Base-by-base conservation (phyloP, 1,284 basidiomycete species). In the Somion occarium region DNA sequence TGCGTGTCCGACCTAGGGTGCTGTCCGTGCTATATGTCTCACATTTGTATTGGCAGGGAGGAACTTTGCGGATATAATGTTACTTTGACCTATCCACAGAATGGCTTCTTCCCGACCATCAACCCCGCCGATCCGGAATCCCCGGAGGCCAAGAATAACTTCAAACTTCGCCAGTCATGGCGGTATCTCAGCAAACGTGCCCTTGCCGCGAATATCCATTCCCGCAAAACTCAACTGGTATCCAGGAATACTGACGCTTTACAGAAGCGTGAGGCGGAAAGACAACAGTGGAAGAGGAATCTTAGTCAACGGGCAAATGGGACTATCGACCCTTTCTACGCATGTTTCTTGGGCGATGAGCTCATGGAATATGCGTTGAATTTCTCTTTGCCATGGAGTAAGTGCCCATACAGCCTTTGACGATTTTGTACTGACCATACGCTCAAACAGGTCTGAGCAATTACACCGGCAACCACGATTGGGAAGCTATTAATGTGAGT, bases 41-140 rank as follows among this genome's bases (percentile, higher is more conserved):
- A 7, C 30, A 34, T 34, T 34, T 34, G 30, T 34, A 7, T 34
- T 34, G 30, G 44, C 38, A 59, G 59, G 39, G 18, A 12, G n/a
- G 49, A 55, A 22, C 38, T 55, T 7, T 55, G 84, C 56, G 76
- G 77, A 2, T 84, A 75, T 59, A 70, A 86, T 56, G 61, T 87
- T 22, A 82, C 79, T 58, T 66, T 87, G 7, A 79, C 80, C 20
- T 87, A 87, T 54, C 85, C 82, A 3, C 79, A 84, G 61, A 66
- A 69, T 26, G 71, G 70, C 24, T 34, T 34, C 7, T 73, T 85
- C 44, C 78, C 80, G 0, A 66, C 74, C 19, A 20, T 49, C 26
- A 23, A 45, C 26, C 46, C 46, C n/a, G 22, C 23, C 22, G 49
- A 44, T n/a, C 20, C 25, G 18, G 43, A 9, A 5, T 7, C 7